Conservation (phyloP, 768 basidiomycete genomes). For the Phlebiopsis flavidoalba region DNA sequence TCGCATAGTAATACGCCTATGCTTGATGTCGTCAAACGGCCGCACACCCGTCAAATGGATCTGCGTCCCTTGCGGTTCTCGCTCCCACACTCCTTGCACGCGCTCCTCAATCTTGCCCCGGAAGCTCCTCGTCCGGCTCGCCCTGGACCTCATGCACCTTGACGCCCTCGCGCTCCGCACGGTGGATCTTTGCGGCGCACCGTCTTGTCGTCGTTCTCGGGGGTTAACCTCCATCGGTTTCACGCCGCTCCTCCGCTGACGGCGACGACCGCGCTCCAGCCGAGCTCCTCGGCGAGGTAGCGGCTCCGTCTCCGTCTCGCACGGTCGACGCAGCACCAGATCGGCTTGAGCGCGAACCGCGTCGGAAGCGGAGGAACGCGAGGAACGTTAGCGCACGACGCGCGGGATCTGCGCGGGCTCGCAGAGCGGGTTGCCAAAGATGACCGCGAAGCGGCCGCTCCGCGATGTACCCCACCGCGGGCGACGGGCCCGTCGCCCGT, state of each 20-base stretch:
- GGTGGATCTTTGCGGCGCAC: slow-evolving; percentile 56
- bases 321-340: slow-evolving; percentile 58
- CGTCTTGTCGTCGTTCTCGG: slow-evolving; percentile 47
- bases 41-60: slow-evolving; percentile 39
- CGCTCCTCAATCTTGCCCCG: slow-evolving; percentile 45
- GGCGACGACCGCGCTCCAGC: slow-evolving; percentile 57
- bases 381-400: slow-evolving; percentile 48
- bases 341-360: slow-evolving; percentile 41
- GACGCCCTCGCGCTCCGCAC: slow-evolving; percentile 52
- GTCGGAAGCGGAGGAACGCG: slow-evolving; percentile 32
- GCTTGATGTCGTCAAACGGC: slow-evolving; percentile 34
- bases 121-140: slow-evolving; percentile 40
- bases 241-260: slow-evolving; percentile 57
- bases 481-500: slow-evolving; percentile 51
- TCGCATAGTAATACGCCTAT: slow-evolving; percentile 38
- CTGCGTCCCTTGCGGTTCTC: slow-evolving; percentile 46
- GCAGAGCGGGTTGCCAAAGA: slow-evolving; percentile 60
- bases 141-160: slow-evolving; percentile 39
- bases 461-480: slow-evolving; percentile 58
- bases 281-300: slow-evolving; percentile 41
- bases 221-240: slow-evolving; percentile 38
- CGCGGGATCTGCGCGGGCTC: slow-evolving; percentile 29
- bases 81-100: slow-evolving; percentile 55
- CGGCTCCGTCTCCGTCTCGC: slow-evolving; percentile 36
- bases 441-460: slow-evolving; percentile 48